phyloP scores from a whole-genome alignment of 768 basidiomycete species.

The Boletus huronensis region DNA sequence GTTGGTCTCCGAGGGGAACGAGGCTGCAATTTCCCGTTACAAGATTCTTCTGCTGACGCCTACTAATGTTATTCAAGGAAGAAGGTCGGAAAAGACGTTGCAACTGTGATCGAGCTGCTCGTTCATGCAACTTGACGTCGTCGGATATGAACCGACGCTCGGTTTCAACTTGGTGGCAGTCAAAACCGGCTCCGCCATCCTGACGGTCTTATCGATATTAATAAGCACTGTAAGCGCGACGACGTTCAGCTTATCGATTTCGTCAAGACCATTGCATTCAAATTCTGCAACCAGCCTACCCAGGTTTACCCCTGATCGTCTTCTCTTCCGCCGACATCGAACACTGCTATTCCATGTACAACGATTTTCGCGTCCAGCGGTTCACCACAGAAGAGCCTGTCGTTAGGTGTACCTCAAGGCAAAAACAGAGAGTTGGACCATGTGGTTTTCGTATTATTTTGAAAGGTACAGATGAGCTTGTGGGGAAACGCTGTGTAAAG shows the following conservation, averaged over 20 bases:
- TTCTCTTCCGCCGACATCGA: slow-evolving; percentile 6
- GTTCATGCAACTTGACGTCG: too few species aligned
- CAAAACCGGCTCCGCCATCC: too few species aligned
- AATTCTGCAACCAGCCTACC: background rate
- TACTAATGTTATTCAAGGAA: slow-evolving; percentile 15
- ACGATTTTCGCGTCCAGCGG: slow-evolving; percentile 4
- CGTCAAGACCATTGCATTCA: background rate
- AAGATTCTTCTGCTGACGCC: background rate
- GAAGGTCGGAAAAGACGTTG: slow-evolving; percentile 27
- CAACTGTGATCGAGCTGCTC: background rate
- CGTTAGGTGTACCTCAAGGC: slow-evolving; percentile 6
- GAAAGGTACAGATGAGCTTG: slow-evolving; percentile 2
- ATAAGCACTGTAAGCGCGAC: background rate
- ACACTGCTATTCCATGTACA: slow-evolving; percentile 4
- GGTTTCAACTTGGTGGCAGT: too few species aligned
- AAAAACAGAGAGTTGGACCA: background rate
- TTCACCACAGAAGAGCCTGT: slow-evolving; percentile 4
- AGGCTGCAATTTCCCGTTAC: too few species aligned
- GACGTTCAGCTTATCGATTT: background rate
- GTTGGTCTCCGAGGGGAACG: too few species aligned
- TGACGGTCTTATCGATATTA: background rate
- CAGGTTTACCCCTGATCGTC: slow-evolving; percentile 10
- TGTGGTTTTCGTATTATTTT: slow-evolving; percentile 11
- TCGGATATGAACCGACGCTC: too few species aligned
- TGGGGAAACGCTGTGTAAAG: slow-evolving; percentile 14